Evolutionary conservation across 495 filamentous ascomycete genomes (phyloP).

Genomic region (Hyaloscypha bicolor): DNA sequence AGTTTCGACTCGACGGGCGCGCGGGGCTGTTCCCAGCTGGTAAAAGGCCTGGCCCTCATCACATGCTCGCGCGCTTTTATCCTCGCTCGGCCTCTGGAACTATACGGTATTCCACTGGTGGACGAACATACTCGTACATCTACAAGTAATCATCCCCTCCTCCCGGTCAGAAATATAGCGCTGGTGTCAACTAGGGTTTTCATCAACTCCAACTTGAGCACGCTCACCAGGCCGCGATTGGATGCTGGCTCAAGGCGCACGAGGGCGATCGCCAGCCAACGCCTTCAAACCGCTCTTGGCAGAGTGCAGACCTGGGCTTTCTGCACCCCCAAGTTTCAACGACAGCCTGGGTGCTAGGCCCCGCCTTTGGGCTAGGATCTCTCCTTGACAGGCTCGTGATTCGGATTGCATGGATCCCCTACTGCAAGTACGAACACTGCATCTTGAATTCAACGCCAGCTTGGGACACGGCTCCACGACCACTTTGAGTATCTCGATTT

Average conservation of each 20-base stretch:
- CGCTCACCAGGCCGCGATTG: neutral
- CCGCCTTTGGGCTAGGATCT: neutral
- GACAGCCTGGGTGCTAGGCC: conserved; percentile 1
- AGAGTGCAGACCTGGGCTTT: neutral
- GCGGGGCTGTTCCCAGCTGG: too few relatives aligned
- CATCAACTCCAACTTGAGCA: neutral
- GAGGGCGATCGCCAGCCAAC: neutral
- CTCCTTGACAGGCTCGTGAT: neutral
- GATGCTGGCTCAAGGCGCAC: neutral
- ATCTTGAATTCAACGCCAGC: neutral
- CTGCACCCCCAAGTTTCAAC: neutral
- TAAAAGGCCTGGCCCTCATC: neutral
- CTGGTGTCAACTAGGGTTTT: neutral
- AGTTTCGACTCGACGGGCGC: neutral
- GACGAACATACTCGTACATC: neutral
- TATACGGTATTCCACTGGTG: neutral
- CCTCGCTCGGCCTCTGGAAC: neutral
- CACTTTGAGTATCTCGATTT: neutral
- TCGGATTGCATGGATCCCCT: neutral
- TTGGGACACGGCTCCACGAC: neutral
- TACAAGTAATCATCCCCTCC: neutral
- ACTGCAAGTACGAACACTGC: neutral
- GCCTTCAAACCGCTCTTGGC: neutral
- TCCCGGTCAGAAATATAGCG: conserved; percentile 3
- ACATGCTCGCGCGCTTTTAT: neutral